Percentiles rank a stretch among this genome's conserved stretches.
phyloP scores from a whole-genome alignment of 75 land plant genomes.

The Sequoia sempervirens region DNA sequence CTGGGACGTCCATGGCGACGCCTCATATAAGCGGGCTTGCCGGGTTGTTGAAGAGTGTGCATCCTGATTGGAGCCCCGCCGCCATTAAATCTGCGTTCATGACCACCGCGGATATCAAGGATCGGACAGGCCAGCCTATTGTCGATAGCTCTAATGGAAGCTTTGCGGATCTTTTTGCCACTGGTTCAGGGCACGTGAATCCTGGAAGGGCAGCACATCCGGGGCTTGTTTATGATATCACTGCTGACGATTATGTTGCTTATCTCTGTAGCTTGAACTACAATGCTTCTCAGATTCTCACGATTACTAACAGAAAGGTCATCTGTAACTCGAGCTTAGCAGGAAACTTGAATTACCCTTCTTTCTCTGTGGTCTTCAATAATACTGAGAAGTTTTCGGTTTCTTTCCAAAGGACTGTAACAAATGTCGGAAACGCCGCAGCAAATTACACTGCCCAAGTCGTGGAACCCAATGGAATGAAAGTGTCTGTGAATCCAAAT shows the following conservation, averaged over 20 bases:
- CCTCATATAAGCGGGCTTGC: neutral
- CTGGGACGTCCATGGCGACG: neutral
- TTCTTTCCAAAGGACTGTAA: neutral
- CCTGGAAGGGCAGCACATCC: constrained; percentile 54
- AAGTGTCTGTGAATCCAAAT: too few species aligned
- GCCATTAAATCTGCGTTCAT: neutral
- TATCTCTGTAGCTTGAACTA: constrained; percentile 52
- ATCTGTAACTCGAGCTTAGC: neutral
- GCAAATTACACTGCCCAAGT: too few species aligned
- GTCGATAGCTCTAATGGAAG: constrained; percentile 22
- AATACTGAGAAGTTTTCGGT: neutral
- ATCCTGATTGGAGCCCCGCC: neutral
- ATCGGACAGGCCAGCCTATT: constrained; percentile 23
- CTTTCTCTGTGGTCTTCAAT: neutral
- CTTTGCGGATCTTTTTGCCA: constrained; percentile 33
- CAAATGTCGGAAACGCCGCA: neutral
- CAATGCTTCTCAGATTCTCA: constrained; percentile 16
- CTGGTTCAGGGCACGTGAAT: constrained; percentile 66
- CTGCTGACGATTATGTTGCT: constrained; percentile 37
- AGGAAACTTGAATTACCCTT: neutral
- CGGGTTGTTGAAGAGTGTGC: neutral
- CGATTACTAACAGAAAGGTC: neutral
- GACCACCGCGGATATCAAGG: neutral
- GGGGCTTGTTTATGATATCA: constrained; percentile 63
- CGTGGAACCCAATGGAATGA: too few species aligned